These are phyloP conservation scores for Yarrowia bubula DNA, from an alignment of 805 yeast genomes.

Conservation along the genomic window DNA sequence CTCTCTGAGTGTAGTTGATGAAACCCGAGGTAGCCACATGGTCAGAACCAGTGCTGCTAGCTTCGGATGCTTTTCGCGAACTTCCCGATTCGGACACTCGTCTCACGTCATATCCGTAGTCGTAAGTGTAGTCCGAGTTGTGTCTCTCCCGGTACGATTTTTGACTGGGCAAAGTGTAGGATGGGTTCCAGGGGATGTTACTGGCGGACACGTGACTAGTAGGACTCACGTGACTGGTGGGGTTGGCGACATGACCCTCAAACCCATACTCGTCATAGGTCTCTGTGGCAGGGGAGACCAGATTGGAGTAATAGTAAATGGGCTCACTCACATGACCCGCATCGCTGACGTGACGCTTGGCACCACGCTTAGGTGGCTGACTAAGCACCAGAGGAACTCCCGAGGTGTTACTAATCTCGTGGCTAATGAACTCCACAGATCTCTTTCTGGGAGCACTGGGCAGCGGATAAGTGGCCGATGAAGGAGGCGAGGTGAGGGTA, in stretches of 20 bases:
- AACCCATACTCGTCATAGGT: background rate
- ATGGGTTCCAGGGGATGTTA: background rate
- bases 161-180: background rate
- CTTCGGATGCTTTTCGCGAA: background rate
- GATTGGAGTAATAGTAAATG: conserved; percentile 1
- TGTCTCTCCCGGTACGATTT: background rate
- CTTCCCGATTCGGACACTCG: background rate
- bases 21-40: background rate
- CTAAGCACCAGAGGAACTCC: conserved; percentile 3
- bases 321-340: background rate
- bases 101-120: background rate
- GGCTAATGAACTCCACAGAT: conserved; percentile 1
- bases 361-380: background rate
- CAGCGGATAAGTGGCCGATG: background rate
- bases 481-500: background rate
- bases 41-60: background rate
- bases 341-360: background rate
- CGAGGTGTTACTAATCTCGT: background rate
- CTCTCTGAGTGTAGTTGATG: conserved; percentile 20
- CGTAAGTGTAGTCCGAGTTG: conserved; percentile 1
- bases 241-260: too few species aligned
- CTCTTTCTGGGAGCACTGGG: background rate
- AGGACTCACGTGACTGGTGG: background rate
- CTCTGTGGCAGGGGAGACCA: background rate
- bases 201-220: background rate